Evolutionary conservation across 2,329 filamentous ascomycete species (phyloP).

Genomic region (Aspergillus brunneoviolaceus): DNA sequence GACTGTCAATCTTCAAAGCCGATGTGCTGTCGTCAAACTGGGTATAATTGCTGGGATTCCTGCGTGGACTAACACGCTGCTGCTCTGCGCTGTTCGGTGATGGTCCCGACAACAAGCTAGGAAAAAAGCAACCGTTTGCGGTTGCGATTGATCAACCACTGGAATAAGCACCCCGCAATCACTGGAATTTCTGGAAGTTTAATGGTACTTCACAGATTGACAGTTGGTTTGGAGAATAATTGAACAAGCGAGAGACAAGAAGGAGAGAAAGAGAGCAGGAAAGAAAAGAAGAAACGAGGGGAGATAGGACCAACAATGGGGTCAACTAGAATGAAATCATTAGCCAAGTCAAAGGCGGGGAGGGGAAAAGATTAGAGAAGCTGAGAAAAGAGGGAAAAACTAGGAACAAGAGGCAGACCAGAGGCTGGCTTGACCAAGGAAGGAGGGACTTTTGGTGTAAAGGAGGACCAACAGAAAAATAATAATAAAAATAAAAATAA

Average conservation of each 20-base stretch:
- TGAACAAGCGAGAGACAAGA: constrained; percentile 7
- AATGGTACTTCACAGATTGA: background rate
- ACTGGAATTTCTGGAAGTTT: constrained; percentile 6
- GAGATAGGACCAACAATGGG: background rate
- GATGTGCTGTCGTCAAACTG: background rate
- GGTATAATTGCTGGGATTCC: background rate
- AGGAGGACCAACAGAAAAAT: constrained; percentile 5
- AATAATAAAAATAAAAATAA: constrained; percentile 1
- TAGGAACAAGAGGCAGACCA: constrained; percentile 4
- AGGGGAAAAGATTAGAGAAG: background rate
- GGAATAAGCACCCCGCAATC: constrained; percentile 20
- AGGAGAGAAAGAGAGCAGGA: background rate
- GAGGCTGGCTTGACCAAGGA: constrained; percentile 8
- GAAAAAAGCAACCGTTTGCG: constrained; percentile 36
- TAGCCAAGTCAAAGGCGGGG: constrained; percentile 1
- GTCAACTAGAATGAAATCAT: background rate
- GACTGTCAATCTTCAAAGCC: background rate
- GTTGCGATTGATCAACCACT: constrained; percentile 27
- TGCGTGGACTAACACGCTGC: background rate
- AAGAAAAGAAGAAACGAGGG: constrained; percentile 8
- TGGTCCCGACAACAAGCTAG: constrained; percentile 3
- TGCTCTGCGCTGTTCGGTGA: background rate
- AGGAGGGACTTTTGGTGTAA: constrained; percentile 8
- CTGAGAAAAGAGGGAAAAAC: constrained; percentile 12
- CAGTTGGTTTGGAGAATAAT: background rate